Conservation (phyloP, 768 basidiomycete genomes). For the Boletus bicolor region DNA sequence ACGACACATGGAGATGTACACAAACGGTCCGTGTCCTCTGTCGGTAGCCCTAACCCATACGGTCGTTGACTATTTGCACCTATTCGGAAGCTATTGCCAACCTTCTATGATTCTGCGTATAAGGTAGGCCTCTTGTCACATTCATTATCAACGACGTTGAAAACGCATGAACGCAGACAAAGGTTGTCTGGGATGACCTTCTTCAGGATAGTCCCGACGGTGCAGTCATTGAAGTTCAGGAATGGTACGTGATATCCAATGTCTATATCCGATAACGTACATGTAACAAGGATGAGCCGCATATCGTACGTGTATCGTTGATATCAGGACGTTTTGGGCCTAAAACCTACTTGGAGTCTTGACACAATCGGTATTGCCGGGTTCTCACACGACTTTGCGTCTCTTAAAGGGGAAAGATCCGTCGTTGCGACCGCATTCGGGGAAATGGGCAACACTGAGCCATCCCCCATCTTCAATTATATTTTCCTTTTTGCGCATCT, state of each 20-base stretch:
- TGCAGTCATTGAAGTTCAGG: slow-evolving; percentile 44
- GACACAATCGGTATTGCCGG: slow-evolving; percentile 44
- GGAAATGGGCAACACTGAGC: slow-evolving; percentile 23
- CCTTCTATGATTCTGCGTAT: slow-evolving; percentile 41
- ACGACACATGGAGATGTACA: slow-evolving; percentile 20
- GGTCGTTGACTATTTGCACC: slow-evolving; percentile 19
- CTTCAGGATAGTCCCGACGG: slow-evolving; percentile 23
- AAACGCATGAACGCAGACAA: slow-evolving; percentile 20
- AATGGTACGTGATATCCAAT: slow-evolving; percentile 32
- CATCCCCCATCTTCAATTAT: slow-evolving; percentile 16
- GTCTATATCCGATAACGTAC: background rate
- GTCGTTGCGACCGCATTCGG: slow-evolving; percentile 19
- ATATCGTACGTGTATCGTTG: slow-evolving; percentile 35
- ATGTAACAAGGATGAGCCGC: slow-evolving; percentile 39
- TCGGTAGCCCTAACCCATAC: background rate
- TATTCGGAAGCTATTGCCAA: slow-evolving; percentile 32
- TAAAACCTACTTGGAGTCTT: slow-evolving; percentile 25
- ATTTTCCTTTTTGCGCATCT: slow-evolving; percentile 26
- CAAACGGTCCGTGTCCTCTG: slow-evolving; percentile 6
- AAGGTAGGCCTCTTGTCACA: slow-evolving; percentile 26
- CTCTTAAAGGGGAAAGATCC: slow-evolving; percentile 34
- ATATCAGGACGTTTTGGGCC: background rate
- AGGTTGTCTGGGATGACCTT: slow-evolving; percentile 29
- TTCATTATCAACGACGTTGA: background rate
- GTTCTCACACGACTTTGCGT: slow-evolving; percentile 46